phyloP scores from a whole-genome alignment of 1,284 basidiomycete genomes.

The Puccinia novopanici region DNA sequence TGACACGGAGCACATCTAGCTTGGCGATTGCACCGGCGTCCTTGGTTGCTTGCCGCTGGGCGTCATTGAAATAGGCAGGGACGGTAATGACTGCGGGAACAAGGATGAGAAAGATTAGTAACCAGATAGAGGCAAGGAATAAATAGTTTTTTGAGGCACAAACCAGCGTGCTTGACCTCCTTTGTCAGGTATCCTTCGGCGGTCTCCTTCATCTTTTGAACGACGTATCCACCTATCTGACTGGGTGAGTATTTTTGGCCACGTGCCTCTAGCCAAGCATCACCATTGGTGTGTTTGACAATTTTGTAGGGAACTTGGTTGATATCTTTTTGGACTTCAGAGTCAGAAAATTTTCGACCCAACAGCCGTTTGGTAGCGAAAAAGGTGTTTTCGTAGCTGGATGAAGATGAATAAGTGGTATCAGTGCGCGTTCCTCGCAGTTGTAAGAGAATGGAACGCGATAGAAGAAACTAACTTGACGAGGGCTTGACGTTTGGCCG shows the following conservation, averaged over 20 bases:
- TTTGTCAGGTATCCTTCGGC: constrained; percentile 90
- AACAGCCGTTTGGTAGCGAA: constrained; percentile 92
- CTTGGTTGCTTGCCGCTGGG: constrained; percentile 97
- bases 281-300: constrained; percentile 69
- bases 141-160: constrained; percentile 6
- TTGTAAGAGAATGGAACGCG: neutral
- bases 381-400: constrained; percentile 55
- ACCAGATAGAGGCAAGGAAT: constrained; percentile 10
- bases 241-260: constrained; percentile 67
- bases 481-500: constrained; percentile 94
- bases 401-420: neutral
- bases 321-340: constrained; percentile 88
- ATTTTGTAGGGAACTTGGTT: constrained; percentile 71
- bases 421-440: constrained; percentile 77
- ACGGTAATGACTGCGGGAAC: constrained; percentile 85
- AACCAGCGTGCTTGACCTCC: constrained; percentile 79
- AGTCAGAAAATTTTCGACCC: constrained; percentile 88
- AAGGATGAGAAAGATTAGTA: constrained; percentile 56
- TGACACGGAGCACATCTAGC: constrained; percentile 93
- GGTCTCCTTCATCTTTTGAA: constrained; percentile 94
- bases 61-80: constrained; percentile 98
- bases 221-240: constrained; percentile 75
- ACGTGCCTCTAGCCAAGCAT: constrained; percentile 73
- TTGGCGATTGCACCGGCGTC: constrained; percentile 96
- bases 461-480: constrained; percentile 71